Evolutionary conservation across 2,329 filamentous ascomycete genomes (phyloP).

Genomic region (Trichoderma asperellum): DNA sequence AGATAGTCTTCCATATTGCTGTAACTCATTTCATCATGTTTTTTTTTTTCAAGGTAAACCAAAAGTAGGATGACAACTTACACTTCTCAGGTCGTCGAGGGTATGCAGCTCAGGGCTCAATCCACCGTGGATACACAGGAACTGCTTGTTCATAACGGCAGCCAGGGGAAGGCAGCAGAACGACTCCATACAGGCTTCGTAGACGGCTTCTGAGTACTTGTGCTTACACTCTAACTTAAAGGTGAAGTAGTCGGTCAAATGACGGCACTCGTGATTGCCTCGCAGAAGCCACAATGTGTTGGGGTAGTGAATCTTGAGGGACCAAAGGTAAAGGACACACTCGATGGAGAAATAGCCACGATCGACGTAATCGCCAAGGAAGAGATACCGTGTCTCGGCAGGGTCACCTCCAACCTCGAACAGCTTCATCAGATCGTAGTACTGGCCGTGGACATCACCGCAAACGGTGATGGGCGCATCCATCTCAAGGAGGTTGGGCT

Average conservation of each 20-base stretch:
- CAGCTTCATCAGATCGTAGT: constrained; percentile 99
- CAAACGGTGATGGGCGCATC: constrained; percentile 98
- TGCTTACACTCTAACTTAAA: constrained; percentile 99
- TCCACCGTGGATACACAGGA: constrained; percentile 96
- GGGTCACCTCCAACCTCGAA: constrained; percentile 98
- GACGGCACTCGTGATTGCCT: constrained; percentile 97
- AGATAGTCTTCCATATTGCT: background rate
- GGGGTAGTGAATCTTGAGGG: constrained; percentile 98
- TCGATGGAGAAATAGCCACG: constrained; percentile 99
- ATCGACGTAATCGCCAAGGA: constrained; percentile 97
- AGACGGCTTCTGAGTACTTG: constrained; percentile 96
- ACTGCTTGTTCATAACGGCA: constrained; percentile 99
- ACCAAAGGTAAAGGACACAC: constrained; percentile 97
- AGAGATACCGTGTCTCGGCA: constrained; percentile 93
- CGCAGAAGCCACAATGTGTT: constrained; percentile 96
- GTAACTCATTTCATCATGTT: background rate
- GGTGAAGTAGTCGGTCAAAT: constrained; percentile 99
- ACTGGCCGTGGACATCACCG: constrained; percentile 97
- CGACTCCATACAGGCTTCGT: constrained; percentile 97
- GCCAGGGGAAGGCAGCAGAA: constrained; percentile 94
- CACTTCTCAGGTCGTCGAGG: constrained; percentile 87
- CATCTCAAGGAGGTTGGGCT: constrained; percentile 98
- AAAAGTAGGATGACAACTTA: constrained; percentile 48
- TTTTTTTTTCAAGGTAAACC: too few relatives aligned
- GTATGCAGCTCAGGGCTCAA: constrained; percentile 95